These are phyloP conservation scores for Solanum arcanum DNA, from an alignment of 257 asterid genomes.

Conservation along the genomic window DNA sequence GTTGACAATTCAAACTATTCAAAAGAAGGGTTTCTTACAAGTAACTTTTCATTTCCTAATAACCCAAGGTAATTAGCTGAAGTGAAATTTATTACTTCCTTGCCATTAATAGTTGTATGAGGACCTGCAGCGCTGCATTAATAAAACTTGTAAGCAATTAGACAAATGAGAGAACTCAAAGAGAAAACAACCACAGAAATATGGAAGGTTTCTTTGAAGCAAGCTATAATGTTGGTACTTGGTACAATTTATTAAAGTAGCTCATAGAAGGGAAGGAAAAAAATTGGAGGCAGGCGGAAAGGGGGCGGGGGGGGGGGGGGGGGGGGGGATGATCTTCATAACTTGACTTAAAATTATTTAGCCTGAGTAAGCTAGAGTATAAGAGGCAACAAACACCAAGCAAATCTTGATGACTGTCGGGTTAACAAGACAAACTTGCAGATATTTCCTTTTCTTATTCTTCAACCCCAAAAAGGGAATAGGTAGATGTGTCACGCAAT, in stretches of 20 bases:
- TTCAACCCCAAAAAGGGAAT: neutral
- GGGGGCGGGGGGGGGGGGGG: neutral
- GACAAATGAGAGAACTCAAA: neutral
- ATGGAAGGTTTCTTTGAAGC: neutral
- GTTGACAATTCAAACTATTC: constrained; percentile 1
- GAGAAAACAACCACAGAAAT: neutral
- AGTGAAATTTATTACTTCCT: constrained; percentile 73
- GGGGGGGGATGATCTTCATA: neutral
- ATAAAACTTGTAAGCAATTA: constrained; percentile 8
- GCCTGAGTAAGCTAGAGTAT: neutral
- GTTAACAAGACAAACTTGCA: neutral
- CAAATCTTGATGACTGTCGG: neutral
- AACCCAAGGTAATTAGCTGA: constrained; percentile 94
- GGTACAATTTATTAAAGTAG: neutral
- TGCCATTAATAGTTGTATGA: constrained; percentile 58
- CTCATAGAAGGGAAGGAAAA: neutral
- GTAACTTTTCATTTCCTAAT: constrained; percentile 66
- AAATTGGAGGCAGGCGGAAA: neutral
- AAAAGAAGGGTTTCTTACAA: constrained; percentile 32
- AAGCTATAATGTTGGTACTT: neutral
- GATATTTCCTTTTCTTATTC: neutral
- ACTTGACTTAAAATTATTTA: neutral
- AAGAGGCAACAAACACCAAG: neutral
- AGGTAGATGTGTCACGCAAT: neutral
- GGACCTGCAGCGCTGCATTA: constrained; percentile 92